Evolutionary conservation across 768 basidiomycete species (phyloP).

Genomic region (Mycena haematopus): DNA sequence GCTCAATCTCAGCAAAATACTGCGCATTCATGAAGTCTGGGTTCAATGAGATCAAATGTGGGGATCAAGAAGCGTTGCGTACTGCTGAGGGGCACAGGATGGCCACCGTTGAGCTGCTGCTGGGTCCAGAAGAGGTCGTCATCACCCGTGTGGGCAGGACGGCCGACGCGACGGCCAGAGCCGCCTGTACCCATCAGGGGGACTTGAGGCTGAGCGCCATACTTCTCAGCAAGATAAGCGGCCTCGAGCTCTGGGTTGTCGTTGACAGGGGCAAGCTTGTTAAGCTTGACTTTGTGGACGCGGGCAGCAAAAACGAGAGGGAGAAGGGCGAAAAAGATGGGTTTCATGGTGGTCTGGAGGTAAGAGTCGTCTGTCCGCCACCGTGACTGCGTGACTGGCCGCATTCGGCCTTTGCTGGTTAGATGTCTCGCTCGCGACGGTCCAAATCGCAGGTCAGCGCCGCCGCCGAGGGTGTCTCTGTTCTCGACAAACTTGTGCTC

Average conservation of each 20-base stretch:
- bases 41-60: constrained; percentile 15
- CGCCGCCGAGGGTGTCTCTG: constrained; percentile 28
- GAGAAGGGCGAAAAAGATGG: constrained; percentile 47
- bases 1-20: constrained; percentile 86
- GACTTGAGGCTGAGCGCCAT: constrained; percentile 63
- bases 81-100: constrained; percentile 91
- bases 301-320: constrained; percentile 61
- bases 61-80: constrained; percentile 35
- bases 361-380: too few species aligned
- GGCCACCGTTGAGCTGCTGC: constrained; percentile 76
- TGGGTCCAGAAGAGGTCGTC: constrained; percentile 85
- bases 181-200: constrained; percentile 81
- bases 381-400: background rate
- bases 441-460: constrained; percentile 27
- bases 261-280: constrained; percentile 75
- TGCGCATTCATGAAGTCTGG: constrained; percentile 98
- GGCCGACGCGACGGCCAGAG: constrained; percentile 63
- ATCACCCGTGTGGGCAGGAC: constrained; percentile 45
- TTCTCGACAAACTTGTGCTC: constrained; percentile 77
- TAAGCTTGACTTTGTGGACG: constrained; percentile 86
- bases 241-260: constrained; percentile 73
- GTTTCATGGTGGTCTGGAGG: constrained; percentile 48
- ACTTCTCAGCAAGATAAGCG: constrained; percentile 93
- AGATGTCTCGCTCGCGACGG: constrained; percentile 31
- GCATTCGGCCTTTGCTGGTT: background rate